Evolutionary conservation across 176 grass and related monocot genomes (phyloP), one percentile per base, ranked within the genome.

Genomic region (Zizania latifolia): DNA sequence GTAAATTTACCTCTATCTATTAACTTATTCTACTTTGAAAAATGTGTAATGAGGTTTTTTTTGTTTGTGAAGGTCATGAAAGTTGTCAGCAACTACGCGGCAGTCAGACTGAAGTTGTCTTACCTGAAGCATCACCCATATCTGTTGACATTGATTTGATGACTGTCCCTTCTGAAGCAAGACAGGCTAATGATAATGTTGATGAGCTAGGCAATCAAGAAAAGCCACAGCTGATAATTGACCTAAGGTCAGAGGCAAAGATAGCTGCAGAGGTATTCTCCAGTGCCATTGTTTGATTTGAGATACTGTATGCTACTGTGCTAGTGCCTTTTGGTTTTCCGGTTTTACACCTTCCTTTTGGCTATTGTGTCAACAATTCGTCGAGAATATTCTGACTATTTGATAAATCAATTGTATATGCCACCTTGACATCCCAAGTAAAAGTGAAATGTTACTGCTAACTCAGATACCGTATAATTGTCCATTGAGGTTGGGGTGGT

Each of bases 161-260:
- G 33, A 63, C 40, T 45, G 50, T 39, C 1, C 78, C 72, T 60
- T 77, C 76, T 74, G 46, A 74, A 63, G 51, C 23, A 81, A 71
- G 44, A 75, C 56, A 77, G 54, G 55, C 21, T 37, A 76, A 84
- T 75, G 43, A 28, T 53, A 74, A 75, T 50, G 27, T 41, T 71
- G 66, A 85, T 58, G 67, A 16, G 46, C 26, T 77, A 76, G 64
- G 71, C 12, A 85, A 76, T 58, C 71, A 76, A 79, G 83, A 82
- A 55, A 79, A 45, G 37, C 21, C 85, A 34, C 69, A 63, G 4
- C 56, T 72, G 76, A 36, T 38, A 71, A 46, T 85, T 79, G 86
- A 97, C 74, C 85, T 93, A 45, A 77, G 78, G 53, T 89, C 87
- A 63, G 94, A 93, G 68, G 90, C 90, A 32, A 93, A 86, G 71